Evolutionary conservation across 148 eudicot species (phyloP), one percentile per base, ranked within the genome.

Genomic region (Beta vulgaris): DNA sequence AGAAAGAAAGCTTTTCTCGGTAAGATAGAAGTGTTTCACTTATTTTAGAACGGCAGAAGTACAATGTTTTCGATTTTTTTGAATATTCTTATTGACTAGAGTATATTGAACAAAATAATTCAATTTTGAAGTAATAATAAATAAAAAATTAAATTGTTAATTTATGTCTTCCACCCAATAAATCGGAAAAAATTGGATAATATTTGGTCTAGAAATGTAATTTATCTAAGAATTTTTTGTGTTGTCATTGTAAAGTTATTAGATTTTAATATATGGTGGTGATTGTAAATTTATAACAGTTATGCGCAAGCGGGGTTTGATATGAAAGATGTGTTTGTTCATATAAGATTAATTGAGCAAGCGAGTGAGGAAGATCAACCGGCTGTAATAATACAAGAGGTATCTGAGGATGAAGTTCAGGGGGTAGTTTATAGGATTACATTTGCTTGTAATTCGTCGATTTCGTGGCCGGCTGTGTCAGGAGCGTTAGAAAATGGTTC

Each of bases 271-370:
- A n/a, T 1, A 51, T 51, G 26, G 57, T 7, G 25, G 9, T 51
- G 25, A 51, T 21, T n/a, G n/a, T n/a, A n/a, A n/a, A n/a, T n/a
- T n/a, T 51, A 34, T 42, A 42, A 73, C 88, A 94, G 98, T 69
- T 95, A 95, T 82, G 92, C 97, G 15, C 92, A 92, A 66, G 97
- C 96, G 12, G 98, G 98, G 34, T 95, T 95, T 55, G 92, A 90
- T 71, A 95, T 95, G 96, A 95, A 89, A 63, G 97, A 92, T 29
- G 98, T 95, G 76, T 88, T 95, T 80, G 69, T 92, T 62, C 98
- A 95, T 77, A 88, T 92, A 4, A 85, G 84, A 72, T 82, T 95
- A 82, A 85, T 95, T 81, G 98, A 95, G 68, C 93, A 95, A 79
- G 88, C 98, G 0, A 77, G 87, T 2, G 73, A n/a, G 1, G 93